These are phyloP conservation scores for Rubia peregrina DNA, from an alignment of 305 asterid genomes.

Conservation along the genomic window DNA sequence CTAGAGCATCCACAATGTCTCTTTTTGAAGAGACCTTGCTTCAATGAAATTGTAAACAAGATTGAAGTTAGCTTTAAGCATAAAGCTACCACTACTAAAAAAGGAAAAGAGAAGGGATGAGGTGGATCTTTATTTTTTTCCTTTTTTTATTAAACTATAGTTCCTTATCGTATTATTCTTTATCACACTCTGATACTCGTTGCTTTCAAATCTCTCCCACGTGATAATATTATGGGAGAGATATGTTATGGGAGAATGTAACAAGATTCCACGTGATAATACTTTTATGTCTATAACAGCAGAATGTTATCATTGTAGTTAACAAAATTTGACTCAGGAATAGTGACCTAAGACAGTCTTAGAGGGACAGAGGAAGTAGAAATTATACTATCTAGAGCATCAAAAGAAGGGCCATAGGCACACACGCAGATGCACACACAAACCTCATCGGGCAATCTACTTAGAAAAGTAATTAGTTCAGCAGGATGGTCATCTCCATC, in stretches of 20 bases:
- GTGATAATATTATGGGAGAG: too few species aligned
- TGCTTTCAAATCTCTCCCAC: not conserved
- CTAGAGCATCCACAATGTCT: conserved; percentile 65
- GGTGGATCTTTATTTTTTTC: not conserved
- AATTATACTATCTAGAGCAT: not conserved
- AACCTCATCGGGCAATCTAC: conserved; percentile 61
- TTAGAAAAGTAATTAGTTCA: conserved; percentile 70
- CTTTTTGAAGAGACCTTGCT: conserved; percentile 84
- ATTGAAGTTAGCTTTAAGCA: not conserved
- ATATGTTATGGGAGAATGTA: not conserved
- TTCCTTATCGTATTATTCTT: not conserved
- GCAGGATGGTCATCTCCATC: conserved; percentile 98
- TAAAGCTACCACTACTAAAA: not conserved
- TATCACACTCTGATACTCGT: not conserved
- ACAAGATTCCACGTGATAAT: not conserved
- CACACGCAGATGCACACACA: conserved; percentile 18
- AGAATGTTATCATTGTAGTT: not conserved
- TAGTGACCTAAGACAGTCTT: not conserved
- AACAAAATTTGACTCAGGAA: not conserved
- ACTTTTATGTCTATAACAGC: not conserved
- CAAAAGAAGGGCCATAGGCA: not conserved
- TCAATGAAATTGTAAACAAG: conserved; percentile 31
- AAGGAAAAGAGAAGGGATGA: not conserved
- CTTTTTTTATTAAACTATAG: not conserved
- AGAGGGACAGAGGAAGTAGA: not conserved